Evolutionary conservation across 2,329 filamentous ascomycete species (phyloP).

Genomic region (Aspergillus spinulosporus): DNA sequence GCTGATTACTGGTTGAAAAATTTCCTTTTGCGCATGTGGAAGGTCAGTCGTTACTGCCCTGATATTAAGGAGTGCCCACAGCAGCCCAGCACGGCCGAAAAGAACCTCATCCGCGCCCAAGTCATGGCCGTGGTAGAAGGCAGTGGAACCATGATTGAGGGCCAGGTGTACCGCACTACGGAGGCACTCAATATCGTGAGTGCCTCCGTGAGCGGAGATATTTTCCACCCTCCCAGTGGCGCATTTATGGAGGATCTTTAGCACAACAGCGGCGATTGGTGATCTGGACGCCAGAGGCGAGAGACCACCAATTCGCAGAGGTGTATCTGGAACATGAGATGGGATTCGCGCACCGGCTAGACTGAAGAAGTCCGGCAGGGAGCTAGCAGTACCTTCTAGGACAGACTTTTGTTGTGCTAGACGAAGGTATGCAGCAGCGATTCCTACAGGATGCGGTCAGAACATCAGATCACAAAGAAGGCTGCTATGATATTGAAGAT

Average conservation of each 20-base stretch:
- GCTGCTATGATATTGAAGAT: neutral
- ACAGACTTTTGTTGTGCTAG: constrained; percentile 37
- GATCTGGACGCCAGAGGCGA: constrained; percentile 38
- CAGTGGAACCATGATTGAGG: constrained; percentile 28
- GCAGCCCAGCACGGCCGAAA: constrained; percentile 41
- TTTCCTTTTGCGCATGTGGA: constrained; percentile 16
- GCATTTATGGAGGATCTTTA: constrained; percentile 29
- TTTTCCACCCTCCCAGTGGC: constrained; percentile 14
- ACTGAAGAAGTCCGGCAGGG: constrained; percentile 27
- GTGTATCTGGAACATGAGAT: constrained; percentile 25
- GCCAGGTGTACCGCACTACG: constrained; percentile 31
- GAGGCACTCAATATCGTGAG: constrained; percentile 33
- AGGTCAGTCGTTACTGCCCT: constrained; percentile 28
- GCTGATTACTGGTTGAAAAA: constrained; percentile 28
- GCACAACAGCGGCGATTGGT: constrained; percentile 28
- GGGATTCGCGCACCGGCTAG: constrained; percentile 33
- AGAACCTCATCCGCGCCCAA: constrained; percentile 43
- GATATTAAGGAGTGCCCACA: constrained; percentile 40
- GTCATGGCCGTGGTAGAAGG: constrained; percentile 26
- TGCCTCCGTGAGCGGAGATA: constrained; percentile 17
- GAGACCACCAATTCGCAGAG: constrained; percentile 30
- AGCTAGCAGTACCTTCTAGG: constrained; percentile 18
- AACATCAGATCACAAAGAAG: neutral
- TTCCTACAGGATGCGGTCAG: constrained; percentile 25
- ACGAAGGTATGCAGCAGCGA: constrained; percentile 41